phyloP scores from a whole-genome alignment of 345 rosid genomes.

The Populus simonii region DNA sequence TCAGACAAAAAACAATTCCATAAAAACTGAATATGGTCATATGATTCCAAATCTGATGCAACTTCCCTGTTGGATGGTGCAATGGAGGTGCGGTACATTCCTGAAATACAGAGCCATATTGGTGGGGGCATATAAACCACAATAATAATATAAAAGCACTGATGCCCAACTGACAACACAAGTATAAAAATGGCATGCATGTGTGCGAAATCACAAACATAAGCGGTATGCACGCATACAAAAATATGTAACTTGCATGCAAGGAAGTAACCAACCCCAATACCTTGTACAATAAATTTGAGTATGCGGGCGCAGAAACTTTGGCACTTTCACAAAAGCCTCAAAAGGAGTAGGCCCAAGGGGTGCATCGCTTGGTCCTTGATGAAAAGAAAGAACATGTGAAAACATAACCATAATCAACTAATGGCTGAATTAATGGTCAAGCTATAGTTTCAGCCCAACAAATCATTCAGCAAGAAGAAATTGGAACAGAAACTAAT shows the following conservation, averaged over 20 bases:
- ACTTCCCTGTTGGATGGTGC: neutral
- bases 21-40: neutral
- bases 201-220: neutral
- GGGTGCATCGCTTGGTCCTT: slow-evolving; percentile 90
- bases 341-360: slow-evolving; percentile 86
- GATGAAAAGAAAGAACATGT: slow-evolving; percentile 15
- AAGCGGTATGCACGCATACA: neutral
- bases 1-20: neutral
- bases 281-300: slow-evolving; percentile 96
- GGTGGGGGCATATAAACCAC: neutral
- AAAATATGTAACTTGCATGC: neutral
- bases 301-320: slow-evolving; percentile 82
- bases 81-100: neutral
- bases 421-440: slow-evolving; percentile 1
- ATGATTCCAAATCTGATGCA: neutral
- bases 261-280: slow-evolving; percentile 7
- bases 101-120: neutral
- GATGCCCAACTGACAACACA: neutral
- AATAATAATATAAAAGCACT: neutral
- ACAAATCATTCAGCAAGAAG: neutral
- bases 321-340: slow-evolving; percentile 95
- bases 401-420: slow-evolving; percentile 7
- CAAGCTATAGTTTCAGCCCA: neutral
- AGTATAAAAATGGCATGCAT: neutral
- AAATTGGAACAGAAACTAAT: neutral